phyloP scores from a whole-genome alignment of 768 basidiomycete species.

The Punctularia strigosozonata region DNA sequence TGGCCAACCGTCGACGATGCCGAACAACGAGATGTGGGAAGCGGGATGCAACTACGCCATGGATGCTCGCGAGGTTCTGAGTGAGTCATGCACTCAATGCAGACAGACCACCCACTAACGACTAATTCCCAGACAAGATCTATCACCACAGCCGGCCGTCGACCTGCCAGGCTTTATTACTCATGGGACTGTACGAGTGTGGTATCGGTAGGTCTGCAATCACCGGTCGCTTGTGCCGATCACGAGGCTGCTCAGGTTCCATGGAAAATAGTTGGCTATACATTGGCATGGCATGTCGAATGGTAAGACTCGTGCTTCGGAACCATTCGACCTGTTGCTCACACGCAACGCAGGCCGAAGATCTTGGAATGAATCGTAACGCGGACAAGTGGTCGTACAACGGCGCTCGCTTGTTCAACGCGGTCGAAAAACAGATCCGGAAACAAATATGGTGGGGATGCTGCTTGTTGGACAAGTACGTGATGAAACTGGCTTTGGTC shows the following conservation, averaged over 20 bases:
- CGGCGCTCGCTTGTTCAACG: conserved; percentile 47
- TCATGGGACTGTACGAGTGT: conserved; percentile 76
- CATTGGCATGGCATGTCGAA: conserved; percentile 67
- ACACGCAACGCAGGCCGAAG: conserved; percentile 43
- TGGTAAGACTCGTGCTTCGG: conserved; percentile 33
- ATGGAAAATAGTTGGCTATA: conserved; percentile 87
- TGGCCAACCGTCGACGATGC: too few species aligned
- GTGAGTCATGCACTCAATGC: conserved; percentile 2
- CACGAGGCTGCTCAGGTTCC: conserved; percentile 20
- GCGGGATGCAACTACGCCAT: too few species aligned
- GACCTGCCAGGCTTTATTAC: conserved; percentile 70
- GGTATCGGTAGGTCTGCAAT: conserved; percentile 49
- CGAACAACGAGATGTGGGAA: too few species aligned
- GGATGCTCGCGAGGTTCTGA: too few species aligned
- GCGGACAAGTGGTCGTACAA: conserved; percentile 63
- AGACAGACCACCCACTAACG: neutral
- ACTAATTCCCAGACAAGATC: conserved; percentile 32
- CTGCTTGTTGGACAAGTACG: conserved; percentile 57
- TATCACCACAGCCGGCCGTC: conserved; percentile 60
- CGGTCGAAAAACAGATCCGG: conserved; percentile 57
- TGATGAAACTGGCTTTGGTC: conserved; percentile 3
- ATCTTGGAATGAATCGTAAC: conserved; percentile 72
- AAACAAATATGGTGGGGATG: conserved; percentile 78
- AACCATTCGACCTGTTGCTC: neutral
- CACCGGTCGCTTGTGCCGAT: neutral